These are phyloP conservation scores for Schwanniomyces etchellsii DNA, from an alignment of 1,139 yeast species.

Conservation along the genomic window DNA sequence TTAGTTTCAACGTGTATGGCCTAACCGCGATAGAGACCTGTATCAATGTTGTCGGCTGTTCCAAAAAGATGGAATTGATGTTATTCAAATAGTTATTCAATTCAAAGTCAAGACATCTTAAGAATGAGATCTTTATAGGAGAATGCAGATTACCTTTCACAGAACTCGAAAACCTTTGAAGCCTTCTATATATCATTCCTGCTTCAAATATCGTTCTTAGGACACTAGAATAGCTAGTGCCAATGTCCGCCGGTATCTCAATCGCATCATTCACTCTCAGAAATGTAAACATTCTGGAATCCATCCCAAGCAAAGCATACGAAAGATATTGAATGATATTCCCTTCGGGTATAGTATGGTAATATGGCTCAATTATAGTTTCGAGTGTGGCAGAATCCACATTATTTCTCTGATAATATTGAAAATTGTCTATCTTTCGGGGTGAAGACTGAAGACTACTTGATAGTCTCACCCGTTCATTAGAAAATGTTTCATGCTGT, in stretches of 20 bases:
- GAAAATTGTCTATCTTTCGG: conserved; percentile 5
- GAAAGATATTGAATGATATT: conserved; percentile 54
- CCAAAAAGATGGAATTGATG: conserved; percentile 46
- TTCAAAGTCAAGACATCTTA: conserved; percentile 49
- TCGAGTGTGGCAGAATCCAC: conserved; percentile 9
- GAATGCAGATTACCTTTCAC: conserved; percentile 28
- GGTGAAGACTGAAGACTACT: conserved; percentile 11
- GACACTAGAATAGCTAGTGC: conserved; percentile 54
- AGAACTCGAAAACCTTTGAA: conserved; percentile 28
- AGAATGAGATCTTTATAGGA: conserved; percentile 60
- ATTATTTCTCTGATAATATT: not conserved
- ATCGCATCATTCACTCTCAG: conserved; percentile 21
- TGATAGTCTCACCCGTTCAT: not conserved
- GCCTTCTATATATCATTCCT: conserved; percentile 56
- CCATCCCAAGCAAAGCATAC: conserved; percentile 68
- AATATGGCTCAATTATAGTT: conserved; percentile 25
- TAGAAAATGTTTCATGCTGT: not conserved
- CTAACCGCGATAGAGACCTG: conserved; percentile 41
- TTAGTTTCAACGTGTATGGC: conserved; percentile 47
- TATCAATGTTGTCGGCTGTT: conserved; percentile 25
- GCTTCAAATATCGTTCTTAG: conserved; percentile 63
- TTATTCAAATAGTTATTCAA: conserved; percentile 49
- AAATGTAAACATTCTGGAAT: conserved; percentile 58
- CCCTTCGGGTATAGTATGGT: conserved; percentile 37
- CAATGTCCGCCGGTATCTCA: conserved; percentile 48